Base-by-base conservation (phyloP, 805 yeast species). In the Starmera amethionina region DNA sequence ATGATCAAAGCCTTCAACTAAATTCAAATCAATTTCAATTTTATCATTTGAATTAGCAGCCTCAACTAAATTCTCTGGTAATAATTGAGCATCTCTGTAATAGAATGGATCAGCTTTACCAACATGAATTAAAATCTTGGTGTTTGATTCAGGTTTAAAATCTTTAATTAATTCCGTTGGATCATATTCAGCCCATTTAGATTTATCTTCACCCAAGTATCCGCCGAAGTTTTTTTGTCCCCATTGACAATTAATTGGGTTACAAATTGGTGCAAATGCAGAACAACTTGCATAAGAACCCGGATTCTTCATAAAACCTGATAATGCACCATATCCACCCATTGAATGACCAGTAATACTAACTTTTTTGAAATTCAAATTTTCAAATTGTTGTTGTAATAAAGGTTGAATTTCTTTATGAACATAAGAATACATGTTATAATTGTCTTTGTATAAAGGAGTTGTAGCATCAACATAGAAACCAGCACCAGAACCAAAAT, bases 291-390 rank as follows among this genome's bases (percentile, higher is more conserved):
- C 75, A 67, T 82, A 90, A 51, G 67, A 68, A 2, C 78, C 81
- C 1, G 89, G 85, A 58, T 82, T 77, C 46, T 70, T 74, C 44
- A 90, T 63, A 49, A 62, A 77, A n/a, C 78, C 67, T 44, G 82
- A 65, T 44, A 90, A 62, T 0, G 98, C 95, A 42, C 97, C 98
- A 58, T 75, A 86, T 1, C 98, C 98, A 38, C 98, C 98, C 97
- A 93, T 93, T 1, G 98, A 93, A 60, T 93, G 97, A 35, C 98
- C 98, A n/a, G 93, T 78, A 48, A 90, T 76, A 16, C 90, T 74
- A 39, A 79, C 71, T 33, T 73, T 79, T 32, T 63, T 58, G 46
- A 81, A 78, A 60, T 90, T 87, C 44, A 90, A 64, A 11, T 52
- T 49, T 29, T 46, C 38, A 41, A 59, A 63, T 39, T 65, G 57